Base-by-base conservation (phyloP, 139 green algal genomes). In the Closterium sp. region DNA sequence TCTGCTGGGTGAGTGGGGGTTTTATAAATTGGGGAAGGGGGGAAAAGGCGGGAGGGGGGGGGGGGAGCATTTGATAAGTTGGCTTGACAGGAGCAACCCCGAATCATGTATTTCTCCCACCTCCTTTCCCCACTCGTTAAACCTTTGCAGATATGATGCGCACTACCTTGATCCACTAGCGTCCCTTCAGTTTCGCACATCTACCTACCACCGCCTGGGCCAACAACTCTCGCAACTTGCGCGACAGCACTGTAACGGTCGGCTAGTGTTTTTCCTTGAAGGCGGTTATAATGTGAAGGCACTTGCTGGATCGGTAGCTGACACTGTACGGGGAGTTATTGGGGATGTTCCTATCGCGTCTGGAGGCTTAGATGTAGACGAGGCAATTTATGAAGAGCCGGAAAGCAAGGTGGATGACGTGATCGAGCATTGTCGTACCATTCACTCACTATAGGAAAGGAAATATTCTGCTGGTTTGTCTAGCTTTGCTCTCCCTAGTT, bases 161-260 rank as follows among this genome's bases (percentile, higher is more conserved):
- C 97, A 99, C 87, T 98, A 95, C 95, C 6, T 89, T 3, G 97
- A 99, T 91, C 97, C 97, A 3, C 91, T 99, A 64, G 97, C 96
- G 30, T 93, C 93, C 21, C 91, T 98, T 33, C 96, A 98, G 89
- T 96, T 97, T 30, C 90, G 88, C n/a, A 96, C 93, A 0, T 84
- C 84, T 34, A 97, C 96, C 2, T 99, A 97, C 91, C 94, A 98
- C 91, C 94, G 90, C 66, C 90, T 98, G 4, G 93, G 87, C 32
- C 38, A n/a, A 19, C n/a, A 31, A 33, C 84, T 95, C 34, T 87
- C 89, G 30, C 85, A 66, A 19, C 88, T 98, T 12, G 94, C 96
- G 0, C 64, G 96, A 10, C 89, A 97, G 34, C 85, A 98, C 12
- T 97, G 96, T 91, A 90, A 89, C 16, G 97, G 97, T 2, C 91